Evolutionary conservation across 2,329 filamentous ascomycete genomes (phyloP).

Genomic region (Venturia effusa): DNA sequence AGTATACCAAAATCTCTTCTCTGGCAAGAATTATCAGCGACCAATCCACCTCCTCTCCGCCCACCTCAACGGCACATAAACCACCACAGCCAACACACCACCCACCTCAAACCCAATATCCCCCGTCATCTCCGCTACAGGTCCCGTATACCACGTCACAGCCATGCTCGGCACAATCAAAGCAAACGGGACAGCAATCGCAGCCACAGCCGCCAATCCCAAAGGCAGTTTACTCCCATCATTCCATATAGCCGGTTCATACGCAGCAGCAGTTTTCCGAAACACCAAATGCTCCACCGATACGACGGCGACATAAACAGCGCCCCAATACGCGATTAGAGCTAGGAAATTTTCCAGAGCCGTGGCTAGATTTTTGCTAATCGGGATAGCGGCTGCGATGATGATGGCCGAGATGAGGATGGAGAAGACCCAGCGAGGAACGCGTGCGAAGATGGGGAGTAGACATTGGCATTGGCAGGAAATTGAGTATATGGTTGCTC

Average conservation of each 20-base stretch:
- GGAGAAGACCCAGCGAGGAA: conserved; percentile 38
- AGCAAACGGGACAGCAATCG: conserved; percentile 22
- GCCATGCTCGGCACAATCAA: conserved; percentile 26
- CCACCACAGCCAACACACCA: neutral
- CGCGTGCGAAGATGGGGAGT: conserved; percentile 42
- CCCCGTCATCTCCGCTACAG: conserved; percentile 10
- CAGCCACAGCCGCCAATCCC: conserved; percentile 23
- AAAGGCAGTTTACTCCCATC: conserved; percentile 20
- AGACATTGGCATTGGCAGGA: conserved; percentile 56
- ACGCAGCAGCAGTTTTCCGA: conserved; percentile 20
- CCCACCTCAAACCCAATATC: neutral
- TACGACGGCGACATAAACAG: conserved; percentile 18
- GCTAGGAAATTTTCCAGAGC: conserved; percentile 19
- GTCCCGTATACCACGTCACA: conserved; percentile 24
- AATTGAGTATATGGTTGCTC: conserved; percentile 50
- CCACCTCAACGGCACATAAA: neutral
- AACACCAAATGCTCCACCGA: conserved; percentile 24
- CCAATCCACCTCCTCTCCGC: neutral
- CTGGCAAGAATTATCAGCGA: neutral
- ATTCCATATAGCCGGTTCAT: conserved; percentile 22
- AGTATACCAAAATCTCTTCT: too few species aligned
- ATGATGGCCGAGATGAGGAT: neutral
- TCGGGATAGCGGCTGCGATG: conserved; percentile 51
- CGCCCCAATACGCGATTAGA: conserved; percentile 22
- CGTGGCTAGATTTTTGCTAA: conserved; percentile 42